Evolutionary conservation across 2,329 filamentous ascomycete genomes (phyloP).

Genomic region (Penicillium capsulatum): DNA sequence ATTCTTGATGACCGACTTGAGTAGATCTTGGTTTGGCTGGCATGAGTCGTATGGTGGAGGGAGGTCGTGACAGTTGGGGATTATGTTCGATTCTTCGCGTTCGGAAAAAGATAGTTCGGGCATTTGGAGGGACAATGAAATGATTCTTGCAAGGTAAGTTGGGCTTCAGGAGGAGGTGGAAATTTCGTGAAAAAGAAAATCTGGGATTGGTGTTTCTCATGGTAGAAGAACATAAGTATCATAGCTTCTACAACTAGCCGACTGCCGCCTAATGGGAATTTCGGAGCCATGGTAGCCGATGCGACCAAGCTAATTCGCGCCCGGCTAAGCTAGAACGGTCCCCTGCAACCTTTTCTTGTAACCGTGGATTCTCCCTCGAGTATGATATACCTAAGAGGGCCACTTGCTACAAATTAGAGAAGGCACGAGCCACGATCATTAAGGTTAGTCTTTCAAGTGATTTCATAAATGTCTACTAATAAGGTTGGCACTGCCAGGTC

Average conservation of each 20-base stretch:
- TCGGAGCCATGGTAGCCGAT: background rate
- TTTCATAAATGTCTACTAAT: no score
- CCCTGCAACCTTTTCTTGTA: no score
- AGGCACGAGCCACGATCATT: no score
- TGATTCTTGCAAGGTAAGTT: no score
- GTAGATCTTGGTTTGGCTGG: constrained; percentile 5
- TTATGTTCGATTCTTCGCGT: constrained; percentile 7
- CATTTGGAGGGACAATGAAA: constrained; percentile 7
- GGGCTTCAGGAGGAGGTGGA: background rate
- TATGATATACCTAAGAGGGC: no score
- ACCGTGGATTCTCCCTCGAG: no score
- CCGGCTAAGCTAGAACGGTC: no score
- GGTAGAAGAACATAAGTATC: background rate
- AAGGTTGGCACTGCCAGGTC: no score
- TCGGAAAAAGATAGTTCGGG: constrained; percentile 7
- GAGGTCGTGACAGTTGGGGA: constrained; percentile 3
- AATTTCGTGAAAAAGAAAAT: background rate
- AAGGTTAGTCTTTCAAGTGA: no score
- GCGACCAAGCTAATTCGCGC: background rate
- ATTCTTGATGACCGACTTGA: constrained; percentile 9
- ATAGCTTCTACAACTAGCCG: background rate
- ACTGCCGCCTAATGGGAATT: background rate
- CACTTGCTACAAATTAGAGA: no score
- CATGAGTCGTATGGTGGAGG: constrained; percentile 6
- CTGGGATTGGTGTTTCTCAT: background rate